Evolutionary conservation across 257 asterid species (phyloP).

Genomic region (Henckelia pumila): DNA sequence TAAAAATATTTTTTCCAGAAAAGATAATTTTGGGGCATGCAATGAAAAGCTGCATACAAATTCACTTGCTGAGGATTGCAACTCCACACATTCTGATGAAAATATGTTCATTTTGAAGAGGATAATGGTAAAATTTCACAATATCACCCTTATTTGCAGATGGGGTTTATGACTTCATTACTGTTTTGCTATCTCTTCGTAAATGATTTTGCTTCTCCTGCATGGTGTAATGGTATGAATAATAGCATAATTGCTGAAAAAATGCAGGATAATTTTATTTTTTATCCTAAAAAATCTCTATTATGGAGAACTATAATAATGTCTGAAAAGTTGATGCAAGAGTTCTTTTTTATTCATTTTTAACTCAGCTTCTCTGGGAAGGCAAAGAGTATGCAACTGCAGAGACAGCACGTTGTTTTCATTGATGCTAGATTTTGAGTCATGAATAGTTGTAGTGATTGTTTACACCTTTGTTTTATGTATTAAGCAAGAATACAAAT

Average conservation of each 20-base stretch:
- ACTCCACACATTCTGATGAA: slow-evolving; percentile 41
- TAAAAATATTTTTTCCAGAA: slow-evolving; percentile 28
- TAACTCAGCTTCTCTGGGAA: not conserved
- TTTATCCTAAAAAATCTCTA: not conserved
- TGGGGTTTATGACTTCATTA: not conserved
- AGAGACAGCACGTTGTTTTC: not conserved
- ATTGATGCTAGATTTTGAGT: not conserved
- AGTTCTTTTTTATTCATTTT: not conserved
- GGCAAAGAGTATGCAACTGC: no score
- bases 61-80: slow-evolving; percentile 41
- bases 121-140: slow-evolving; percentile 63
- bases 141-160: not conserved
- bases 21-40: slow-evolving; percentile 33
- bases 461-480: slow-evolving; percentile 3
- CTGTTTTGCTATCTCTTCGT: not conserved
- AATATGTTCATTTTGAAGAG: slow-evolving; percentile 88
- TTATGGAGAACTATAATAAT: not conserved
- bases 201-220: not conserved
- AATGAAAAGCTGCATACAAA: slow-evolving; percentile 36
- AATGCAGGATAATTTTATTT: not conserved
- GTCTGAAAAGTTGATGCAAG: not conserved
- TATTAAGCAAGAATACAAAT: not conserved
- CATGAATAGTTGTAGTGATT: slow-evolving; percentile 5
- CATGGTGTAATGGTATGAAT: not conserved
- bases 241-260: not conserved